A percentile compares a stretch with the other conserved stretches of the same genome.
phyloP scores from a whole-genome alignment of 2,329 filamentous ascomycete species.

The Aspergillus sp. region DNA sequence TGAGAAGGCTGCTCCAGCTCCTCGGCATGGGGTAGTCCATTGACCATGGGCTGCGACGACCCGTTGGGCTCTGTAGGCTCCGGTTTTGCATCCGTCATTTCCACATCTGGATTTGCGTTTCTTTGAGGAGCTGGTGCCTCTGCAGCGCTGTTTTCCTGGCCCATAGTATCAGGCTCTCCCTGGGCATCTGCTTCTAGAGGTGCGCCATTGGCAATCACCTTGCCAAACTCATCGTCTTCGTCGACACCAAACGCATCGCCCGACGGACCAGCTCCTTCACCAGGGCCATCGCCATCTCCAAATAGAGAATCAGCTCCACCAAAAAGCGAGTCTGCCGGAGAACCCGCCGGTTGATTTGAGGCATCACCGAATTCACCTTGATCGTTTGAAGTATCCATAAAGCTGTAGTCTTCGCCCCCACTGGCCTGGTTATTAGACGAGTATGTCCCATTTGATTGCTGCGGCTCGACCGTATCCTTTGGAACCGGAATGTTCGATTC shows the following conservation, averaged over 20 bases:
- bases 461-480: constrained; percentile 57
- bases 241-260: constrained; percentile 68
- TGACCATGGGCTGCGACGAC: constrained; percentile 25
- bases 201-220: constrained; percentile 63
- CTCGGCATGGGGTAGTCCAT: constrained; percentile 41
- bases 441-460: constrained; percentile 60
- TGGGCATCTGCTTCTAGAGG: constrained; percentile 46
- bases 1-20: constrained; percentile 27
- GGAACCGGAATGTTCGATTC: constrained; percentile 71
- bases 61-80: constrained; percentile 12
- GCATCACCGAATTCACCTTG: constrained; percentile 34
- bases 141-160: constrained; percentile 13
- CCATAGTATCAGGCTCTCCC: constrained; percentile 24
- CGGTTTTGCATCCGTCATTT: too few relatives aligned
- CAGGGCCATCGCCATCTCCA: constrained; percentile 64
- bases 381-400: constrained; percentile 34
- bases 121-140: constrained; percentile 3
- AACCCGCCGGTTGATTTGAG: constrained; percentile 55
- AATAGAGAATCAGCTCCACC: constrained; percentile 84
- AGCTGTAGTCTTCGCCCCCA: constrained; percentile 50
- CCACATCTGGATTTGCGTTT: constrained; percentile 5
- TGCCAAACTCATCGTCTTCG: constrained; percentile 77
- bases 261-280: constrained; percentile 43
- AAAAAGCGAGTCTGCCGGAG: constrained; percentile 77
- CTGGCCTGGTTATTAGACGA: constrained; percentile 68